Evolutionary conservation across 2,329 filamentous ascomycete genomes (phyloP).

Genomic region (Mycosphaerella arachidis): DNA sequence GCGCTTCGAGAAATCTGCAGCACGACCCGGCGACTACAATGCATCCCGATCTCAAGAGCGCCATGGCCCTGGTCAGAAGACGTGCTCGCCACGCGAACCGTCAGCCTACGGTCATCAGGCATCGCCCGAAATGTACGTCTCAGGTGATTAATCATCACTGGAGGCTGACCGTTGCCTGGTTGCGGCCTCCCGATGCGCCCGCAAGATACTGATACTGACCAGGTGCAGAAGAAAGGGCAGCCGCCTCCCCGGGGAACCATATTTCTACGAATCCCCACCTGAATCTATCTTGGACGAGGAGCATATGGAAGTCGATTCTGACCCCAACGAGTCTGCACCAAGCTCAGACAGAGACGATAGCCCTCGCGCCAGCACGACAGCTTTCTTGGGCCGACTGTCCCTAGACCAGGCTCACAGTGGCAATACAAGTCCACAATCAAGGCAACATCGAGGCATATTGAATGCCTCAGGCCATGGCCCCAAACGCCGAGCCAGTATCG

Average conservation of each 20-base stretch:
- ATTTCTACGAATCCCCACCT: not conserved
- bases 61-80: not conserved
- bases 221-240: not conserved
- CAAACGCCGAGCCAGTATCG: not conserved
- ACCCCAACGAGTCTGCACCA: not conserved
- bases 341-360: not conserved
- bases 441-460: constrained; percentile 1
- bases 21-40: not conserved
- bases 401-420: constrained; percentile 5
- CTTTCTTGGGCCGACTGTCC: constrained; percentile 11
- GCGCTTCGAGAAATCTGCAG: not conserved
- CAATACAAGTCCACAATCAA: not conserved
- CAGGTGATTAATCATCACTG: not conserved
- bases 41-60: not conserved
- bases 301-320: not conserved
- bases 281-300: not conserved
- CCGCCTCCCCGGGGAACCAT: too few species aligned
- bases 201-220: not conserved
- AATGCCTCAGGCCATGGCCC: not conserved
- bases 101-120: not conserved
- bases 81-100: not conserved
- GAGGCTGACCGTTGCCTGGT: not conserved
- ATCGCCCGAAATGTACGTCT: not conserved
- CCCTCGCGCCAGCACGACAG: not conserved
- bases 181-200: not conserved